Evolutionary conservation across 2,329 filamentous ascomycete species (phyloP).

Genomic region (Aspergillus ustus): DNA sequence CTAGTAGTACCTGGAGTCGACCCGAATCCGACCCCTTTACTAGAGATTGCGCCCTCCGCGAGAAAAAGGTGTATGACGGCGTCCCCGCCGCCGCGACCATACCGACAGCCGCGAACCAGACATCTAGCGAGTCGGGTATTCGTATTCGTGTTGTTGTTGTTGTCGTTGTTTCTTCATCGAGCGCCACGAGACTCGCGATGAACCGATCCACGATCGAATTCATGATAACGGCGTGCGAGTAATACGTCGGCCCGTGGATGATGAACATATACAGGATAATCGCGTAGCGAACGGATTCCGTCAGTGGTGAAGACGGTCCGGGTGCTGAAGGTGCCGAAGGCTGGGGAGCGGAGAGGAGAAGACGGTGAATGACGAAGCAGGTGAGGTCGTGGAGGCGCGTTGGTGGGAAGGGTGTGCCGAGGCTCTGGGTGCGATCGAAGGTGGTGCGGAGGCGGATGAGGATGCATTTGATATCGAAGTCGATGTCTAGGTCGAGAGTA

Average conservation of each 20-base stretch:
- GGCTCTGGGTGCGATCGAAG: slow-evolving; percentile 41
- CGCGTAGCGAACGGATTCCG: slow-evolving; percentile 55
- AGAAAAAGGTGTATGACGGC: slow-evolving; percentile 25
- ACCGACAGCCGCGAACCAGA: slow-evolving; percentile 53
- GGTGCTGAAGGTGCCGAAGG: background rate
- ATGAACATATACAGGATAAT: slow-evolving; percentile 58
- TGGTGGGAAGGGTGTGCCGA: slow-evolving; percentile 29
- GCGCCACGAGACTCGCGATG: slow-evolving; percentile 32
- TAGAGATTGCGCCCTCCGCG: slow-evolving; percentile 14
- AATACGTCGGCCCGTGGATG: slow-evolving; percentile 61
- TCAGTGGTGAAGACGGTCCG: slow-evolving; percentile 26
- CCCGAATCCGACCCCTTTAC: too few species aligned
- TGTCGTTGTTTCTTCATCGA: background rate
- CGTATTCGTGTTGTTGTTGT: background rate
- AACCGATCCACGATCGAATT: slow-evolving; percentile 42
- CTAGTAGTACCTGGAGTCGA: background rate
- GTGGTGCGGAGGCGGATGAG: slow-evolving; percentile 52
- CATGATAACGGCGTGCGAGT: slow-evolving; percentile 53
- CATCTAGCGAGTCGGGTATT: slow-evolving; percentile 32
- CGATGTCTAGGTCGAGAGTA: slow-evolving; percentile 34
- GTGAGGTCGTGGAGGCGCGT: slow-evolving; percentile 60
- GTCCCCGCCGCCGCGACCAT: slow-evolving; percentile 37
- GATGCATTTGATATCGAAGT: slow-evolving; percentile 42
- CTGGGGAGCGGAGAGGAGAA: slow-evolving; percentile 39
- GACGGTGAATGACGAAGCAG: slow-evolving; percentile 58